Evolutionary conservation across 306 rosid genomes (phyloP).

Genomic region (Medicago truncatula): MtrunA17r5.0-ANR NC_053046.1:41241001-41241500

Average conservation of each 20-base stretch:
- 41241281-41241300: slow-evolving; percentile 33
- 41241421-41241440: slow-evolving; percentile 36
- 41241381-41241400: background rate
- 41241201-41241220: slow-evolving; percentile 29
- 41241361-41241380: background rate
- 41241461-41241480: background rate
- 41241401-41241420: slow-evolving; percentile 11
- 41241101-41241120: background rate
- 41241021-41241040: slow-evolving; percentile 6
- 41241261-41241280: slow-evolving; percentile 26
- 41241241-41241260: slow-evolving; percentile 39
- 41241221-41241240: slow-evolving; percentile 28
- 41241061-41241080: background rate
- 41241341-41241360: slow-evolving; percentile 35
- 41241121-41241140: background rate
- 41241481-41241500: background rate
- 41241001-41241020: background rate
- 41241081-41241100: background rate
- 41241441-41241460: slow-evolving; percentile 29
- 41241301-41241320: slow-evolving; percentile 41
- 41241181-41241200: slow-evolving; percentile 36
- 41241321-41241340: slow-evolving; percentile 22
- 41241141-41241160: slow-evolving; percentile 28
- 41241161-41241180: slow-evolving; percentile 20
- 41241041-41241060: slow-evolving; percentile 1